Evolutionary conservation across 352 stramenopile genomes (phyloP), one percentile per base, ranked within the genome.

Genomic region (Globisporangium camurandrum): DNA sequence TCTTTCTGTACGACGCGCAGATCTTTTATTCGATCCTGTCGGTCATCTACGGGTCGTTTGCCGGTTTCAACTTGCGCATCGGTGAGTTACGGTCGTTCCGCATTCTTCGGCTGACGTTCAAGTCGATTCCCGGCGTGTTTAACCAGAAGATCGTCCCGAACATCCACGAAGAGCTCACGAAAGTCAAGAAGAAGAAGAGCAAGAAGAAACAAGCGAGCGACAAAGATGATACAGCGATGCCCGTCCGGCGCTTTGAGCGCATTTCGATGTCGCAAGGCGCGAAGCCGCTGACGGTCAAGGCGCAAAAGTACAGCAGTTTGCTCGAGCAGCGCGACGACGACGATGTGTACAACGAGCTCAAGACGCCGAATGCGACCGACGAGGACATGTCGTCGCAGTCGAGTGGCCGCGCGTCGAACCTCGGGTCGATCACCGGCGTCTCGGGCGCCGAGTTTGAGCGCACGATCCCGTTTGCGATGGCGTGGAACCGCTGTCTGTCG

Each of bases 71-170:
- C 50, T 58, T 93, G 30, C 77, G 79, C 26, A 91, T 93, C 22
- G 82, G 82, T 66, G 82, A 93, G 28, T 48, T 93, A 23, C 79
- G 82, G 11, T 93, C 82, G 10, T 93, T 93, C 72, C 76, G 82
- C 33, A 75, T 93, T 20, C 61, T 93, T 9, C 79, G 82, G 10
- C 57, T 88, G 20, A 79, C 82, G 31, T 93, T 93, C 62, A 91
- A 91, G 72, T 87, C 71, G 22, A 93, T 93, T 49, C 82, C 82
- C 17, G 62, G 79, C 23, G 79, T 91, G 57, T 93, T 93, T 54
- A 93, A 93, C 66, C 84, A 88, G 62, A 93, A 93, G 49, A 84
- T 93, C 51, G 79, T 93, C 19, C 72, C 77, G 30, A 93, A 93
- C 55, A 86, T 93, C 54, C 71, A 86, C 23, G 81, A 92, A 45